Conservation (phyloP, 176 grass and related monocot genomes). For the barley (Hordeum vulgare) region DNA sequence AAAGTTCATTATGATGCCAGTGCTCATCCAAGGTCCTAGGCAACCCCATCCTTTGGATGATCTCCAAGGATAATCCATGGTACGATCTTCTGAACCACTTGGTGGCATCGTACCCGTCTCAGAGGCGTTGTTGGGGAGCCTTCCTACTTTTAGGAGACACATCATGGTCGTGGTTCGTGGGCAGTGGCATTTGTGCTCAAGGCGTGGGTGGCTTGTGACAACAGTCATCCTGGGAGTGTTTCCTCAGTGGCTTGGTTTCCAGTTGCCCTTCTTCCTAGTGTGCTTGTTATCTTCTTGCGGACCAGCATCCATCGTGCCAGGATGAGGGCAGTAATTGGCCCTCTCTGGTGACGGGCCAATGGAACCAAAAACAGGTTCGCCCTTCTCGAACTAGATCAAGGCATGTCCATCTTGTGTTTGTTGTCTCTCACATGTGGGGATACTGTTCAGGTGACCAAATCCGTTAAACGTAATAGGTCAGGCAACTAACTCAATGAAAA, state of each 20-base stretch:
- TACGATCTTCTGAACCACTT: background rate
- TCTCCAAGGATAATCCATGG: no score
- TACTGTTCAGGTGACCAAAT: no score
- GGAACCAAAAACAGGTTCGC: no score
- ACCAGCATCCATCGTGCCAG: background rate
- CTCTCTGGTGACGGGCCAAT: background rate
- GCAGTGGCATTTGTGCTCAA: background rate
- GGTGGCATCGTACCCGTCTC: background rate
- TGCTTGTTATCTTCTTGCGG: background rate
- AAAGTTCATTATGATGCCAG: no score
- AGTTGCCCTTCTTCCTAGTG: background rate
- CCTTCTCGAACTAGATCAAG: background rate
- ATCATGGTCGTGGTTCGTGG: background rate
- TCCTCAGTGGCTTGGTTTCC: background rate
- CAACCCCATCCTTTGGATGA: no score
- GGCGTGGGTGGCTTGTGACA: rapidly evolving
- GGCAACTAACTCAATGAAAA: no score
- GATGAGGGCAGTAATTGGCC: background rate
- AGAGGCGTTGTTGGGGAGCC: background rate
- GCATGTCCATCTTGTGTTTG: background rate
- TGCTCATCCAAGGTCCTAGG: no score
- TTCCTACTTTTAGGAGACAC: background rate
- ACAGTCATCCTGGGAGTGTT: background rate
- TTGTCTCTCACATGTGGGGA: no score
- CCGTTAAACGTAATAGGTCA: no score